Base-by-base conservation (phyloP, 2,329 filamentous ascomycete species). In the Paradendryphiella salina region DNA sequence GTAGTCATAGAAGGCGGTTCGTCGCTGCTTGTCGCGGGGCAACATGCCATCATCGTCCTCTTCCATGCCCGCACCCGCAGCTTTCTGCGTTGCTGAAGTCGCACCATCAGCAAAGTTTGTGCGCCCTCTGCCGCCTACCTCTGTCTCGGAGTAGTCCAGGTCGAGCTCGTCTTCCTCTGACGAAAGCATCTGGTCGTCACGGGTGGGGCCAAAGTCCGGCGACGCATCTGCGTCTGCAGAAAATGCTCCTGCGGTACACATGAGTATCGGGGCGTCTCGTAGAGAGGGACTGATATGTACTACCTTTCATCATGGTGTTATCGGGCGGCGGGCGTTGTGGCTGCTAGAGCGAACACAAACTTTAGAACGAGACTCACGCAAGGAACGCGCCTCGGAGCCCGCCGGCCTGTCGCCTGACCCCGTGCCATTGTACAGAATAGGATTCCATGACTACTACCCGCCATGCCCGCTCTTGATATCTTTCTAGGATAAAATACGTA, bases 1-100 rank as follows among this genome's bases (percentile, higher is more conserved):
- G 66, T 93, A 90, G 73, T 96, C 92, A 76, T 96, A 96, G 70
- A 91, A 95, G 15, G 92, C 89, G 7, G 91, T 96, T 70, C 86
- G 87, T 50, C 80, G 76, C 67, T 83, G 80, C 66, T 77, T 79
- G 63, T 81, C 79, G 61, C 79, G 69, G 34, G 75, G 75, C 34
- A 80, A 72, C 66, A 79, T 62, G 29, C 69, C 70, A 54, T 60
- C 59, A 39, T 57, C 60, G 33, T 63, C 69, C 7, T 64, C 63
- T 32, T 69, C 63, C 23, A 67, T 33, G 49, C 59, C 61, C 45
- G 64, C 58, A 42, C 59, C 59, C 47, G 64, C 59, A 28, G 53
- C 55, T 9, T 59, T 54, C 38, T 61, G 58, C 41, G 43, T 54
- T 8, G 52, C 59, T 38, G 51, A 54, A 43, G 60, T 56, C 42